Evolutionary conservation across 2,329 filamentous ascomycete species (phyloP), one percentile per base, ranked within the genome.

Genomic region (Hymenoscyphus infarciens): DNA sequence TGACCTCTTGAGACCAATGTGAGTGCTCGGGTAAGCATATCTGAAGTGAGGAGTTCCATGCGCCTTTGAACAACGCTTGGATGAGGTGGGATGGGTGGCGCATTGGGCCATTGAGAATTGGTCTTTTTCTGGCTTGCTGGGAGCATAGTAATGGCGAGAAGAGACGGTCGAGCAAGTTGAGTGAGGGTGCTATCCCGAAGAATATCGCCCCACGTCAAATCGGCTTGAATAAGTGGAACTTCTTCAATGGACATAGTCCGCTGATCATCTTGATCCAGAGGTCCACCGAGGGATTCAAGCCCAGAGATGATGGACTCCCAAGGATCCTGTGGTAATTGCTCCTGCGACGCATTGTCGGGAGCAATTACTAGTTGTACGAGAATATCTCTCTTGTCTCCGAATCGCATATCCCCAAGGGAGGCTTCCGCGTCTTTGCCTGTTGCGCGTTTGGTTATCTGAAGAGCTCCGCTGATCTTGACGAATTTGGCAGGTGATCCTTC

Each of bases 261-360:
- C 71, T 92, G 88, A 52, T 95, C 92, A 65, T 98, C 94, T 63
- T 88, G 87, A 68, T 98, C 95, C 57, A 92, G 81, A 0, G 92
- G 87, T 1, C 94, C 95, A 25, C 95, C 92, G 2, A 99, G 84
- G 3, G 94, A 95, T 77, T 99, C 95, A 11, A 99, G 79, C 0
- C 94, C 94, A 5, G 95, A 98, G 22, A 99, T 92, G 64, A 99
- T 94, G 57, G 91, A 95, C 77, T 98, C 95, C 95, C 95, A 99
- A 0, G 93, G 88, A 73, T 99, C 95, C 72, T 97, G 91, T 6
- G 93, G 93, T 49, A 96, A 81, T 70, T 91, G 87, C 66, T 99
- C 95, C 0, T 85, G 83, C 0, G 85, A 85, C 1, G 89, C 82
- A 66, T 85, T 95, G 74, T 99, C 95, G 0, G 95, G 92, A 38